Conservation (phyloP, 1,284 basidiomycete genomes). For the Pyrrhoderma noxium region DNA sequence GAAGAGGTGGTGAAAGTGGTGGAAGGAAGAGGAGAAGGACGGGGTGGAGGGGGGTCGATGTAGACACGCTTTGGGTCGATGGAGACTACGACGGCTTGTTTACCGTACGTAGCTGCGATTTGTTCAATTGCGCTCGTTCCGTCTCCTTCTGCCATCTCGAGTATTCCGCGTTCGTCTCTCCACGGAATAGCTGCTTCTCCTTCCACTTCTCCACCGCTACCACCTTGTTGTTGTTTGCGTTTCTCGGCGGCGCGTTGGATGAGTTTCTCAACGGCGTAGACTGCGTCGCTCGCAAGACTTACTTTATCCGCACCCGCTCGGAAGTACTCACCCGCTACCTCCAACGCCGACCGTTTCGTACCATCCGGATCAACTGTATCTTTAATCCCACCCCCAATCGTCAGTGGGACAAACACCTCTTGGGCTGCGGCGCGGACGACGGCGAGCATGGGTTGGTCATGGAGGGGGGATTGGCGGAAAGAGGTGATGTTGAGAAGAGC, state of each 20-base stretch:
- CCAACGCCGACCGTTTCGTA: constrained; percentile 77
- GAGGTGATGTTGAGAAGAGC: constrained; percentile 99
- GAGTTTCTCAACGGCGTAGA: constrained; percentile 88
- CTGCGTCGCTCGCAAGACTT: constrained; percentile 93
- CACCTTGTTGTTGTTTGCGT: too few relatives aligned
- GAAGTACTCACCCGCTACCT: constrained; percentile 96
- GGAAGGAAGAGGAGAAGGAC: constrained; percentile 40
- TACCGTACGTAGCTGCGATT: constrained; percentile 88
- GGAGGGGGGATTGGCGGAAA: constrained; percentile 92
- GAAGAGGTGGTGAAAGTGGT: too few relatives aligned
- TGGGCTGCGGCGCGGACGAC: constrained; percentile 89
- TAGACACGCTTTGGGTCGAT: constrained; percentile 92
- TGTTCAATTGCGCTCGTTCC: constrained; percentile 91
- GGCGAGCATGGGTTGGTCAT: constrained; percentile 97
- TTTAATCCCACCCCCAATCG: constrained; percentile 98
- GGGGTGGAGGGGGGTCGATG: constrained; percentile 59
- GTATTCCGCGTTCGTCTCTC: too few relatives aligned
- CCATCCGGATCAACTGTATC: constrained; percentile 95
- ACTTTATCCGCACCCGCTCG: constrained; percentile 98
- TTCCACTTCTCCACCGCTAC: too few relatives aligned
- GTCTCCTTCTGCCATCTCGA: constrained; percentile 28
- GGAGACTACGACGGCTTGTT: constrained; percentile 96
- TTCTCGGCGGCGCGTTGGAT: too few relatives aligned
- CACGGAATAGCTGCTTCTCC: too few relatives aligned
- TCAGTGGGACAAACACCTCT: constrained; percentile 94